Base-by-base conservation (phyloP, 2,329 filamentous ascomycete genomes). In the Curvularia sp. region DNA sequence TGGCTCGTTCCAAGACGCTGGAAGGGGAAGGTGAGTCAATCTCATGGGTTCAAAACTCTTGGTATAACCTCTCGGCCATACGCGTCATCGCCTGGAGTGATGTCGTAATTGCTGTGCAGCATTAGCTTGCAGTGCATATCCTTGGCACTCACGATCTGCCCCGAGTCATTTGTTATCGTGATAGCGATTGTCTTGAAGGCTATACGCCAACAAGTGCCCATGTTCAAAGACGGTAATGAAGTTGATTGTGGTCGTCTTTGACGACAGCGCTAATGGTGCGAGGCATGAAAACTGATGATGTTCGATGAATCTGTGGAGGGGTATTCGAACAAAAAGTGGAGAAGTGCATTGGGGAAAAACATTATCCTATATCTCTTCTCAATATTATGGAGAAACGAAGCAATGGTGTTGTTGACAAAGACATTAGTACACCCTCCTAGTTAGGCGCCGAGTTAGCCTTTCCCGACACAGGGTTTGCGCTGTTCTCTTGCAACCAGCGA, bases 11-110 rank as follows among this genome's bases (percentile, higher is more conserved):
- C 47, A 43, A 43, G 13, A 41, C 15, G 38, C 68, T 64, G 32
- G 48, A 68, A 65, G 36, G 64, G 72, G 72, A 69, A 74, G 72
- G 72, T 72, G 62, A 62, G 62, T 53, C 54, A 60, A 54, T 34
- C 34, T 36, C 19, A 51, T 43, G 60, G 53, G 60, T 60, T 55
- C 56, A 58, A 51, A 41, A 42, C 28, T 63, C 67, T 70, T 70
- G 67, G 67, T 67, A 68, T 50, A 43, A 21, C 61, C 47, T 59
- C 46, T 60, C 30, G 56, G 57, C 61, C 59, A 50, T 52, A 53
- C 60, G 59, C 61, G 63, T 43, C 48, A 42, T 50, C 52, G 59
- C 41, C 57, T 60, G 51, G 53, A 36, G 41, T 61, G 61, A 70
- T 70, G 66, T 70, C 67, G 67, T 70, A 64, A 67, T 70, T 52